Evolutionary conservation across 352 stramenopile genomes (phyloP), one percentile per base, ranked within the genome.

Genomic region (Thraustochytrium sp.): DNA sequence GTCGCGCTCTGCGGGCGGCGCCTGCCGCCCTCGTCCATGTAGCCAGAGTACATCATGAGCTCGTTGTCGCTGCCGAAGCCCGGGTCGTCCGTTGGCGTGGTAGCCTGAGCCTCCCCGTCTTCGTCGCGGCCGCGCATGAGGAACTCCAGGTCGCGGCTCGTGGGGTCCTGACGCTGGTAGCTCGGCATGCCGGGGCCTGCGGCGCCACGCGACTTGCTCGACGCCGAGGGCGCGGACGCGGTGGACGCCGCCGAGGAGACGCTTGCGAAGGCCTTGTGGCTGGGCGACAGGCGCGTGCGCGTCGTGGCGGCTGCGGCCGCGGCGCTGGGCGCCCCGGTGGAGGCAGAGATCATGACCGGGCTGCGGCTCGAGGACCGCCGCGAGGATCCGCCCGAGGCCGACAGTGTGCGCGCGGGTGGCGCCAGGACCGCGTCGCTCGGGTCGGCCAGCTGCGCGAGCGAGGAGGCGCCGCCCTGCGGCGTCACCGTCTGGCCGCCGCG

Each of bases 51-150:
- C 34, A 55, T 55, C 18, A 72, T 80, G 51, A 80, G 68, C 68
- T 80, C 68, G 42, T 80, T 80, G 68, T 80, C 68, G 68, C 68
- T 80, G 23, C 68, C 68, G 34, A 80, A 80, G 3, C 68, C 68
- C 11, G 44, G 31, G 29, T 51, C 62, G 26, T 75, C 62, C 5
- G 40, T 31, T 13, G 48, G 48, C 48, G 59, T 9, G 42, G 18
- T 31, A 9, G 13, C 59, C 48, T n/a, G n/a, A n/a, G 48, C 48
- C 18, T n/a, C 16, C 48, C 48, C 48, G 18, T 55, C 48, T 21
- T 48, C 59, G 59, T 80, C 68, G 21, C 68, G 29, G 34, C 68
- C 40, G 16, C 68, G 31, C 68, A 72, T 61, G 42, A 80, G 68
- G 26, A 80, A 80, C 44, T 80, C 68, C 11, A 80, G 34, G 68